Percentiles rank a stretch among this genome's conserved stretches.
Conservation (phyloP, 2,329 filamentous ascomycete genomes). For the Phyllosticta capitalensis region DNA sequence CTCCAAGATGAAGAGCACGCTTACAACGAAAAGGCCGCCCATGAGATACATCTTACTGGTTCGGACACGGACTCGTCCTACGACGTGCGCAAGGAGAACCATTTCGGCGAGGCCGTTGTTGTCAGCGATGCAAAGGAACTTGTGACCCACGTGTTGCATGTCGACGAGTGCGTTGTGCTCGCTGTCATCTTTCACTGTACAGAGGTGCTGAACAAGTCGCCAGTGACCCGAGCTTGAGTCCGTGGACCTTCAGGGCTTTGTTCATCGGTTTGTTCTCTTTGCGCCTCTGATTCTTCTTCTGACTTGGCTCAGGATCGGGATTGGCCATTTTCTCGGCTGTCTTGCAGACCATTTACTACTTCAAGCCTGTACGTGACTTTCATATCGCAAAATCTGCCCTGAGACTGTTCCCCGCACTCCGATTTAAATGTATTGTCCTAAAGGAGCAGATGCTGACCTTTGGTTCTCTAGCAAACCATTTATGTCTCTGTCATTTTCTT, state of each 20-base stretch:
- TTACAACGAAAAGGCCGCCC: background rate
- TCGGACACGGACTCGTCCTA: background rate
- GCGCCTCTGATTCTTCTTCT: background rate
- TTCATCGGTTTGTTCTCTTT: background rate
- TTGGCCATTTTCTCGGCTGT: conserved; percentile 15
- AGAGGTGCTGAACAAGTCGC: background rate
- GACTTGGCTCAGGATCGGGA: background rate
- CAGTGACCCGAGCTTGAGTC: background rate
- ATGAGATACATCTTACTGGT: background rate
- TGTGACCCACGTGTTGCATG: background rate
- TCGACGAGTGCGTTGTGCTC: background rate
- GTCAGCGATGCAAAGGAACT: background rate
- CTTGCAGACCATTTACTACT: conserved; percentile 38
- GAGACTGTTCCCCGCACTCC: too few species aligned
- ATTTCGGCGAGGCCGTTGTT: background rate
- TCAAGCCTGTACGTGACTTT: conserved; percentile 29
- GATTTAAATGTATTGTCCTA: too few species aligned
- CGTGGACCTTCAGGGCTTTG: background rate
- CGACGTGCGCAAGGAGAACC: background rate
- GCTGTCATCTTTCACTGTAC: background rate
- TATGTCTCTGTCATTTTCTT: conserved; percentile 37
- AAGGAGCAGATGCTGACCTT: background rate
- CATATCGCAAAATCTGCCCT: too few species aligned
- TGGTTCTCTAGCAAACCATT: conserved; percentile 26
- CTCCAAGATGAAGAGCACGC: background rate